phyloP scores from a whole-genome alignment of 2,329 filamentous ascomycete species.

The Xylaria sp. region DNA sequence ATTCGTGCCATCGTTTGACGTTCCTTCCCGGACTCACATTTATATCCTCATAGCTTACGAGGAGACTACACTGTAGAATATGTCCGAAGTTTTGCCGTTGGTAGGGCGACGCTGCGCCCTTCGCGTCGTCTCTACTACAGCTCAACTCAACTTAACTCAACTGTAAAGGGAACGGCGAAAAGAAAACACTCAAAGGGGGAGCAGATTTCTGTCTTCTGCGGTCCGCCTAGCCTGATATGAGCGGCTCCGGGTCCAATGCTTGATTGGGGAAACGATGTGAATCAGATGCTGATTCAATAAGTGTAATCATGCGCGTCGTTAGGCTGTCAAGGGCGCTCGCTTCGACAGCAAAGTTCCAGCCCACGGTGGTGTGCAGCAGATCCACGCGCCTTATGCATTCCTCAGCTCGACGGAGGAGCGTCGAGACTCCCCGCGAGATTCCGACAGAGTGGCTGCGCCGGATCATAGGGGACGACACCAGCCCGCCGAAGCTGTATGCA shows the following conservation, averaged over 20 bases:
- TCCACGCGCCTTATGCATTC: constrained; percentile 18
- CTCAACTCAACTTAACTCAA: neutral
- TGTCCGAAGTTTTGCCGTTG: constrained; percentile 33
- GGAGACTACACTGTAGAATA: neutral
- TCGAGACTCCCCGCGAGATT: neutral
- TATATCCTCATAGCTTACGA: neutral
- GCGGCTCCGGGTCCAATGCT: neutral
- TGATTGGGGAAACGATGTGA: constrained; percentile 1
- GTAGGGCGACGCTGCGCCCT: neutral
- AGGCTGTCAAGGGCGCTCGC: constrained; percentile 1
- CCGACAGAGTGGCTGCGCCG: constrained; percentile 42
- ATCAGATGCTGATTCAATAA: constrained; percentile 6
- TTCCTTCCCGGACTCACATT: neutral
- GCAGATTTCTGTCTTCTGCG: neutral
- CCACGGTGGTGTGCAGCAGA: neutral
- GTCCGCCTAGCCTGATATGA: neutral
- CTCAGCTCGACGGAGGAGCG: constrained; percentile 6
- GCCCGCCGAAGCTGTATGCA: constrained; percentile 45
- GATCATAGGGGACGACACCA: constrained; percentile 38
- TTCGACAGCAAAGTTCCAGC: neutral
- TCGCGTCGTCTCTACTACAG: neutral
- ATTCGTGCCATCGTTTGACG: neutral
- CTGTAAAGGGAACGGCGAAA: neutral
- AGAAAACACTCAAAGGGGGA: neutral
- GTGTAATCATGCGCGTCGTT: constrained; percentile 19